A percentile compares a stretch with the other conserved stretches of the same genome.
phyloP scores from a whole-genome alignment of 495 filamentous ascomycete species.

The Annulohypoxylon maeteangense region DNA sequence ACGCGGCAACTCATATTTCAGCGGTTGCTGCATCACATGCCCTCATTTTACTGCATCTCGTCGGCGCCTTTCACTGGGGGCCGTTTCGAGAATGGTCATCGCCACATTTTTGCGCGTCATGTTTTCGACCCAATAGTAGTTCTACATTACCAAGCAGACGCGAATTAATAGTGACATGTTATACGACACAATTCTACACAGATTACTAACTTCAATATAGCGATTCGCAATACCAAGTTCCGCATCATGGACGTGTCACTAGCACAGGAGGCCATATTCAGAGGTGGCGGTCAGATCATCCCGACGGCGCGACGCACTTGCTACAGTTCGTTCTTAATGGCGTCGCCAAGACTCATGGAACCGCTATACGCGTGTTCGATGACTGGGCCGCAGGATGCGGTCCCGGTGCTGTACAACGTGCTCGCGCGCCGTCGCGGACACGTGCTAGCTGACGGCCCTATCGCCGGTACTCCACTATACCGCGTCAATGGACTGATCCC shows the following conservation, averaged over 20 bases:
- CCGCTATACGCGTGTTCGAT: constrained; percentile 91
- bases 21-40: constrained; percentile 18
- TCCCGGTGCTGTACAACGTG: constrained; percentile 89
- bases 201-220: constrained; percentile 55
- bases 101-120: constrained; percentile 10
- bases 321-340: constrained; percentile 96
- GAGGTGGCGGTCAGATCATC: constrained; percentile 96
- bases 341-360: constrained; percentile 94
- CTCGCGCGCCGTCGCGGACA: constrained; percentile 89
- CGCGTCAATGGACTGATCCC: constrained; percentile 89
- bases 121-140: not conserved
- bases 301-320: constrained; percentile 90
- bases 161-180: constrained; percentile 14
- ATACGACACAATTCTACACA: not conserved
- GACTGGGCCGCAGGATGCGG: constrained; percentile 91
- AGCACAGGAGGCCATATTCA: constrained; percentile 88
- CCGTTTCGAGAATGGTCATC: constrained; percentile 3
- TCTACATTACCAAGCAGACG: constrained; percentile 10
- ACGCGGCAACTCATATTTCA: constrained; percentile 27
- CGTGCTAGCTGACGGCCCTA: constrained; percentile 90
- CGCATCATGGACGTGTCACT: constrained; percentile 90
- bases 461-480: constrained; percentile 96
- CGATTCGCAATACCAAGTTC: constrained; percentile 97
- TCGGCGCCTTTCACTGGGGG: constrained; percentile 5
- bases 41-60: constrained; percentile 13